phyloP scores from a whole-genome alignment of 2,329 filamentous ascomycete species.

The Ilyonectria sp. region DNA sequence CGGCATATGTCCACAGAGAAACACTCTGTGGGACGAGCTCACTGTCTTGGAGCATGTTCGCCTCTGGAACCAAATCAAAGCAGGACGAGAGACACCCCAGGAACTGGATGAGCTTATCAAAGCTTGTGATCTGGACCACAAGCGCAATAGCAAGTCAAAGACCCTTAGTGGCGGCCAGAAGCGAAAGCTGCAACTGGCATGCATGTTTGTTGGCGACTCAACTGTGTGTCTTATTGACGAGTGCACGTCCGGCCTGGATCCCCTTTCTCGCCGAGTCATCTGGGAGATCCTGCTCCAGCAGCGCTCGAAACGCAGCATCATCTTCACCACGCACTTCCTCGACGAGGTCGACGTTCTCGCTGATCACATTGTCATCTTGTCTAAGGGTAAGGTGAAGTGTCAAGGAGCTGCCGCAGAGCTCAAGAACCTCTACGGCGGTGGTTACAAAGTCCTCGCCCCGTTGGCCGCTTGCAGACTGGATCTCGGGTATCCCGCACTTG shows the following conservation, averaged over 20 bases:
- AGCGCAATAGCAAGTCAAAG: constrained; percentile 67
- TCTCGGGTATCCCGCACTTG: constrained; percentile 57
- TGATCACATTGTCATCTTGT: constrained; percentile 77
- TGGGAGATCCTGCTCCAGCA: constrained; percentile 80
- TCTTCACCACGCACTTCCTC: constrained; percentile 80
- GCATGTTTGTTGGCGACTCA: constrained; percentile 79
- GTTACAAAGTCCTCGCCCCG: constrained; percentile 70
- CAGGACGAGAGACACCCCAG: constrained; percentile 56
- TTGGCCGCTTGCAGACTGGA: constrained; percentile 40
- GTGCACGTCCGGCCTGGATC: constrained; percentile 78
- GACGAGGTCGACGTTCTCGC: constrained; percentile 79
- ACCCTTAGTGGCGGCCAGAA: constrained; percentile 80
- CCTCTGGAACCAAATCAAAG: constrained; percentile 76
- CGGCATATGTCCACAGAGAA: constrained; percentile 76
- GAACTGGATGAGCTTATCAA: constrained; percentile 67
- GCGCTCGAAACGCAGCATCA: constrained; percentile 72
- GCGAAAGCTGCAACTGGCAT: constrained; percentile 78
- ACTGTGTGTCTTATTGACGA: constrained; percentile 79
- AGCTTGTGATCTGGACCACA: constrained; percentile 73
- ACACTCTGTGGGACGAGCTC: constrained; percentile 77
- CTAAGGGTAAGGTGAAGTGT: constrained; percentile 73
- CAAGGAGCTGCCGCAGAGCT: constrained; percentile 76
- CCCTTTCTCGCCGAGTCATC: constrained; percentile 76
- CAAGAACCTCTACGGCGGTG: constrained; percentile 74
- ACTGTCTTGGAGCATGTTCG: constrained; percentile 76